Conservation (phyloP, 352 stramenopile species). For the Phytophthora hibernalis region DNA sequence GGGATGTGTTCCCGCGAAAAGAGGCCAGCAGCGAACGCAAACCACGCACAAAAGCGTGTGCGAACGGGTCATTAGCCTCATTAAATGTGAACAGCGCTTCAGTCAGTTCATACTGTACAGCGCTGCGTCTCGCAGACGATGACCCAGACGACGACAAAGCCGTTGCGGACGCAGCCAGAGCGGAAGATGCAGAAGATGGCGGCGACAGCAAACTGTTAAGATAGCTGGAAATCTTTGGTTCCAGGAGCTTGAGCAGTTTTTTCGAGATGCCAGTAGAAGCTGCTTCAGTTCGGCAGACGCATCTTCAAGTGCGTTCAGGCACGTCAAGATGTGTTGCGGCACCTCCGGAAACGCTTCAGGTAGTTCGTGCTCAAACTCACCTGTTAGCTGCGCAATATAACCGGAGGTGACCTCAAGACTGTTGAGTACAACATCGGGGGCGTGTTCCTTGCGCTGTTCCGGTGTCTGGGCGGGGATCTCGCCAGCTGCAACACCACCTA, state of each 20-base stretch:
- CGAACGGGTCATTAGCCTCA: conserved; percentile 89
- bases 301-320: conserved; percentile 78
- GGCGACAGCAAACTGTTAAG: conserved; percentile 60
- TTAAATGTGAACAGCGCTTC: conserved; percentile 90
- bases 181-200: conserved; percentile 41
- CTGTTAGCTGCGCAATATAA: conserved; percentile 86
- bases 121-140: conserved; percentile 37
- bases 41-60: conserved; percentile 70
- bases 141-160: conserved; percentile 36
- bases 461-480: conserved; percentile 18
- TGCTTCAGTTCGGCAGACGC: conserved; percentile 71
- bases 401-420: conserved; percentile 75
- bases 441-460: conserved; percentile 65
- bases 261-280: conserved; percentile 68
- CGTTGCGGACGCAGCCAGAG: conserved; percentile 41
- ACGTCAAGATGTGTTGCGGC: conserved; percentile 76
- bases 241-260: conserved; percentile 83
- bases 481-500: conserved; percentile 25
- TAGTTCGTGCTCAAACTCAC: conserved; percentile 76
- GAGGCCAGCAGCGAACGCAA: conserved; percentile 60
- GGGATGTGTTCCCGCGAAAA: conserved; percentile 65
- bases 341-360: conserved; percentile 77
- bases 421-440: conserved; percentile 85
- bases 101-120: conserved; percentile 82
- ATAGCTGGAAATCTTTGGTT: conserved; percentile 69